Percentiles rank a stretch among this genome's conserved stretches.
Evolutionary conservation across 495 filamentous ascomycete species (phyloP).

Genomic region (Filosporella fistucella): DNA sequence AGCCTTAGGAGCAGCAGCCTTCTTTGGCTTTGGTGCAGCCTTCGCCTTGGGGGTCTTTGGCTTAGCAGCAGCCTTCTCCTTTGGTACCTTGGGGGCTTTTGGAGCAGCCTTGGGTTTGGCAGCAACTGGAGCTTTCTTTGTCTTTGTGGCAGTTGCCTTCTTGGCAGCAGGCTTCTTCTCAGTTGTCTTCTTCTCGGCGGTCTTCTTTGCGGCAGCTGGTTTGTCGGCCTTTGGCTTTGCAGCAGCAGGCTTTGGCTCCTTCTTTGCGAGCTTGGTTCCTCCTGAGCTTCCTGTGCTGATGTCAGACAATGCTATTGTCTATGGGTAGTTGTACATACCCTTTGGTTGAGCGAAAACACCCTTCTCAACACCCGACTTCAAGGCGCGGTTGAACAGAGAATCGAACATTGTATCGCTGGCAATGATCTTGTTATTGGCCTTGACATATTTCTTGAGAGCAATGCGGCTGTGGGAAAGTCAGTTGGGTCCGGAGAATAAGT

Average conservation of each 20-base stretch:
- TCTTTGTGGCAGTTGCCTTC: constrained; percentile 25
- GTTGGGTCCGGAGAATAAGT: constrained; percentile 2
- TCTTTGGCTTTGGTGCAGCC: constrained; percentile 39
- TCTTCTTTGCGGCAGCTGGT: constrained; percentile 32
- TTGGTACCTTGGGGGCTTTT: constrained; percentile 27
- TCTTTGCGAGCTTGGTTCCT: constrained; percentile 95
- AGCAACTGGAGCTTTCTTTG: constrained; percentile 59
- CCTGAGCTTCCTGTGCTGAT: constrained; percentile 65
- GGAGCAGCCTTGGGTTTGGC: constrained; percentile 40
- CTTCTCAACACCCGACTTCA: constrained; percentile 85
- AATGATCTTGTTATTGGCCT: constrained; percentile 86
- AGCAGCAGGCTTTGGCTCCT: constrained; percentile 44
- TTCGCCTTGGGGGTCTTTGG: constrained; percentile 40
- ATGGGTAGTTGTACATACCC: constrained; percentile 56
- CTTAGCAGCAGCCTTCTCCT: constrained; percentile 15
- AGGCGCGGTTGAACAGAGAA: constrained; percentile 86
- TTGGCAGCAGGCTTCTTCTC: constrained; percentile 41
- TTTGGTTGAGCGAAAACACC: constrained; percentile 90
- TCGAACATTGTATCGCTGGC: constrained; percentile 74
- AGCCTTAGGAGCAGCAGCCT: constrained; percentile 55
- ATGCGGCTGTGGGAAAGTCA: constrained; percentile 61
- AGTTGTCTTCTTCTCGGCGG: constrained; percentile 31
- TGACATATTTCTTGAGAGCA: constrained; percentile 97
- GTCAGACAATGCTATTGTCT: background rate
- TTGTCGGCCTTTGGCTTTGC: constrained; percentile 39